These are phyloP conservation scores for Phellinidium pouzarii DNA, from an alignment of 1,284 basidiomycete genomes.

Conservation along the genomic window DNA sequence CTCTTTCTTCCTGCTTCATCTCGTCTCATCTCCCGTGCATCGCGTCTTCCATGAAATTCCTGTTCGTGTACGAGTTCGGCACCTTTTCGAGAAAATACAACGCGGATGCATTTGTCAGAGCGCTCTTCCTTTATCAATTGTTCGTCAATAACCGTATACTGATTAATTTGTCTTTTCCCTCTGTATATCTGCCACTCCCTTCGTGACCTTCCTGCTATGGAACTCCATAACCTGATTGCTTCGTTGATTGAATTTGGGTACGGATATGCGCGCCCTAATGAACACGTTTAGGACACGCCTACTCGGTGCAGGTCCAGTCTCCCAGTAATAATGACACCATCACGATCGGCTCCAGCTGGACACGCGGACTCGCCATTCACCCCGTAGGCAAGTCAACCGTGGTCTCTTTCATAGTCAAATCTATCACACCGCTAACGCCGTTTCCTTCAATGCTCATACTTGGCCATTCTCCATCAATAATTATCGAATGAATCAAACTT, in stretches of 20 bases:
- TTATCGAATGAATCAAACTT: background rate
- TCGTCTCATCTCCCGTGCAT: background rate
- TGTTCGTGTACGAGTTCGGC: background rate
- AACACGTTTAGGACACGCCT: conserved; percentile 13
- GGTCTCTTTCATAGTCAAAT: background rate
- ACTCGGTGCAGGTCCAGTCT: conserved; percentile 14
- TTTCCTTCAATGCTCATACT: background rate
- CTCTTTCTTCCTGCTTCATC: background rate
- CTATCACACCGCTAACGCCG: background rate
- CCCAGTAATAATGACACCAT: conserved; percentile 15
- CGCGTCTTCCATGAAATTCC: background rate
- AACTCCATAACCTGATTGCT: background rate
- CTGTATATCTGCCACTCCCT: background rate
- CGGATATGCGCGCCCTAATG: background rate
- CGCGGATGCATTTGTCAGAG: background rate
- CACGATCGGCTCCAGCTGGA: conserved; percentile 52
- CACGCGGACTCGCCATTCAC: conserved; percentile 64
- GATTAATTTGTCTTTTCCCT: background rate
- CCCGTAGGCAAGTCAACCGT: conserved; percentile 52
- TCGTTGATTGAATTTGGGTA: too few relatives aligned
- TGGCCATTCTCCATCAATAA: conserved; percentile 14
- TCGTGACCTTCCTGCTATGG: background rate
- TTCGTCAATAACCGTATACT: background rate
- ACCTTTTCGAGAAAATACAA: too few relatives aligned
- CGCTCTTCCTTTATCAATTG: background rate